Evolutionary conservation across 495 filamentous ascomycete species (phyloP).

Genomic region (Trichoderma virens): DNA sequence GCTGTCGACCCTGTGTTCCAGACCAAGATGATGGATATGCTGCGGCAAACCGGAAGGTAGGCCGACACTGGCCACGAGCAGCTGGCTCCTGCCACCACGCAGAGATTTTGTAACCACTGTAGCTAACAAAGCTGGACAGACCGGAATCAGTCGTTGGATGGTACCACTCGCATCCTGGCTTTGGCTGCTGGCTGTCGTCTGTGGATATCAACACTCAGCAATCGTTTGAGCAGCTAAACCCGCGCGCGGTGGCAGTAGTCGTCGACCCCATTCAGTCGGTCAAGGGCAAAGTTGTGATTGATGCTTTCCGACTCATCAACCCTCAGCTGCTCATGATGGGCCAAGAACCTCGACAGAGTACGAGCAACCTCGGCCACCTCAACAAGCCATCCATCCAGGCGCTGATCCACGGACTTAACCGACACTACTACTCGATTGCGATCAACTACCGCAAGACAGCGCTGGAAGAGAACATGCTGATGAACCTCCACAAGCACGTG

Average conservation of each 20-base stretch:
- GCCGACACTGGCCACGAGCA: constrained; percentile 16
- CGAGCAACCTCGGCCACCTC: constrained; percentile 92
- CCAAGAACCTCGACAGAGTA: constrained; percentile 96
- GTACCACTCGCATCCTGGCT: constrained; percentile 99
- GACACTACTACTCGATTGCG: constrained; percentile 97
- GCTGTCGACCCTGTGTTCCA: constrained; percentile 98
- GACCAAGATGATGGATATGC: constrained; percentile 99
- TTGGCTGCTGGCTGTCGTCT: constrained; percentile 97
- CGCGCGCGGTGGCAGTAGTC: constrained; percentile 93
- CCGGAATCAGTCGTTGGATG: constrained; percentile 96
- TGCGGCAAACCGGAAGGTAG: constrained; percentile 91
- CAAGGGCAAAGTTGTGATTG: constrained; percentile 98
- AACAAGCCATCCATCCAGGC: constrained; percentile 99
- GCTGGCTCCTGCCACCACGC: background rate
- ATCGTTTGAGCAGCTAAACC: constrained; percentile 95
- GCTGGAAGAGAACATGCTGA: constrained; percentile 97
- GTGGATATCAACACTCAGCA: constrained; percentile 99
- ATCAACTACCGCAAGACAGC: constrained; percentile 98
- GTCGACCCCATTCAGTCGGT: constrained; percentile 98
- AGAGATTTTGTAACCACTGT: background rate
- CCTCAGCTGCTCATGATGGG: constrained; percentile 98
- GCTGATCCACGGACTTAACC: constrained; percentile 95
- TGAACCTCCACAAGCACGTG: constrained; percentile 98
- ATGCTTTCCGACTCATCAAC: constrained; percentile 98
- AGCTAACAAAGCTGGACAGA: constrained; percentile 36